A percentile compares a stretch with the other conserved stretches of the same genome.
Evolutionary conservation across 1,139 yeast species (phyloP).

Genomic region (Protomyces gravidus): DNA sequence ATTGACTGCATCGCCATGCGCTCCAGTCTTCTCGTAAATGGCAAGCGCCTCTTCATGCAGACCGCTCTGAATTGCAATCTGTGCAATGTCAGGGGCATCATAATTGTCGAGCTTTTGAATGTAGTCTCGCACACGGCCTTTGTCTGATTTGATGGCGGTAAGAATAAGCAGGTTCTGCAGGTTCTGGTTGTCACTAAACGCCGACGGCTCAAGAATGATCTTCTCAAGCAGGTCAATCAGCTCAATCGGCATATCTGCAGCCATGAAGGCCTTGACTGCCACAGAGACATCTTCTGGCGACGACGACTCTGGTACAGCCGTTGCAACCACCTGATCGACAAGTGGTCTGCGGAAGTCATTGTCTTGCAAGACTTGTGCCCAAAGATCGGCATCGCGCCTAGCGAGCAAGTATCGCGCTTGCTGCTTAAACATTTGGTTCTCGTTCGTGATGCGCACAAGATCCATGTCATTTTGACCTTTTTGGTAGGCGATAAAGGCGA

Average conservation of each 20-base stretch:
- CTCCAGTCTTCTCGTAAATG: constrained; percentile 80
- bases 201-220: constrained; percentile 93
- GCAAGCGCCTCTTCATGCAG: constrained; percentile 92
- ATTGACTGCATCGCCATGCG: constrained; percentile 73
- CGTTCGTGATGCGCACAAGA: constrained; percentile 85
- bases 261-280: constrained; percentile 96
- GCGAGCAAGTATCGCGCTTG: constrained; percentile 90
- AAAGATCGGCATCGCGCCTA: constrained; percentile 75
- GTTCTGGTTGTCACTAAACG: constrained; percentile 90
- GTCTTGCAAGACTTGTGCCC: constrained; percentile 77
- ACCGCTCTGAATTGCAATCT: constrained; percentile 82
- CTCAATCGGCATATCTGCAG: constrained; percentile 86
- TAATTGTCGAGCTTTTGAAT: constrained; percentile 85
- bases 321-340: constrained; percentile 84
- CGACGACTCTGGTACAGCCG: constrained; percentile 91
- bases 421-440: constrained; percentile 95
- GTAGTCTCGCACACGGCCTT: constrained; percentile 74
- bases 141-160: constrained; percentile 94
- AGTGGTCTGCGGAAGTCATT: constrained; percentile 84
- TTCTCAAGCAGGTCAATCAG: constrained; percentile 90
- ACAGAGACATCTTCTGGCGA: constrained; percentile 95
- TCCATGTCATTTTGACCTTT: constrained; percentile 91
- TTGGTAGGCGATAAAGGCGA: constrained; percentile 94
- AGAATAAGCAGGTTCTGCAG: constrained; percentile 86
- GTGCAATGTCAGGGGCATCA: constrained; percentile 92